A percentile compares a stretch with the other conserved stretches of the same genome.
Evolutionary conservation across 345 rosid genomes (phyloP).

Genomic region (Gossypium arboreum): DNA sequence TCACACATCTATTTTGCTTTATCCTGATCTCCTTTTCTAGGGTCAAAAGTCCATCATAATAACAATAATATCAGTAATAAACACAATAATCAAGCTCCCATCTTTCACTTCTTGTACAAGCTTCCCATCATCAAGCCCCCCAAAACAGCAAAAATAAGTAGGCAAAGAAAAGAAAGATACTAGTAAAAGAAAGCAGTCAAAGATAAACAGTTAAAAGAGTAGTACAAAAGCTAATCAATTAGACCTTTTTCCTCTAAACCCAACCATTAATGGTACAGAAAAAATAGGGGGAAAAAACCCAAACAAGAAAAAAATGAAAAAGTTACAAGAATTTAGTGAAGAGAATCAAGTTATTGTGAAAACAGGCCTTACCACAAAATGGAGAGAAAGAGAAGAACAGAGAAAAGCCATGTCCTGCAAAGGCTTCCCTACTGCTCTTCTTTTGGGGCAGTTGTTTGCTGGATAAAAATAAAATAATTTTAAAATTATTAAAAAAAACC

Average conservation of each 20-base stretch:
- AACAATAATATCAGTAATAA: constrained; percentile 30
- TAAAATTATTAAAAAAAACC: neutral
- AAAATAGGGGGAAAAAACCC: constrained; percentile 21
- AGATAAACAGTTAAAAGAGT: constrained; percentile 24
- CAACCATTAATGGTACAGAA: constrained; percentile 14
- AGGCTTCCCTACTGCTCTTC: constrained; percentile 29
- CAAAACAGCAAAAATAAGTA: constrained; percentile 20
- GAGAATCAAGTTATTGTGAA: neutral
- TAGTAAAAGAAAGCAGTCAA: constrained; percentile 25
- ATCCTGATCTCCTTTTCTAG: constrained; percentile 12
- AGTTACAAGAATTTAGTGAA: constrained; percentile 7
- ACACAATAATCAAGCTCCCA: constrained; percentile 32
- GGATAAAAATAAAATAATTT: neutral
- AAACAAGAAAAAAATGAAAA: constrained; percentile 20
- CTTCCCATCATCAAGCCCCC: constrained; percentile 18
- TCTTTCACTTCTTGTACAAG: constrained; percentile 32
- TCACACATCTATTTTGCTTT: constrained; percentile 21
- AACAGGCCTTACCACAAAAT: constrained; percentile 22
- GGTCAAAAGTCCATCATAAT: constrained; percentile 44
- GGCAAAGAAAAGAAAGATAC: constrained; percentile 5
- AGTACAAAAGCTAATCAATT: constrained; percentile 16
- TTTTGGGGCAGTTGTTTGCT: constrained; percentile 32
- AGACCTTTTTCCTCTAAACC: neutral
- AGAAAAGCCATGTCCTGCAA: constrained; percentile 35
- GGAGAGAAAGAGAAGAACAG: constrained; percentile 18